Evolutionary conservation across 1,284 basidiomycete species (phyloP), one percentile per base, ranked within the genome.

Genomic region (Malassezia furfur): DNA sequence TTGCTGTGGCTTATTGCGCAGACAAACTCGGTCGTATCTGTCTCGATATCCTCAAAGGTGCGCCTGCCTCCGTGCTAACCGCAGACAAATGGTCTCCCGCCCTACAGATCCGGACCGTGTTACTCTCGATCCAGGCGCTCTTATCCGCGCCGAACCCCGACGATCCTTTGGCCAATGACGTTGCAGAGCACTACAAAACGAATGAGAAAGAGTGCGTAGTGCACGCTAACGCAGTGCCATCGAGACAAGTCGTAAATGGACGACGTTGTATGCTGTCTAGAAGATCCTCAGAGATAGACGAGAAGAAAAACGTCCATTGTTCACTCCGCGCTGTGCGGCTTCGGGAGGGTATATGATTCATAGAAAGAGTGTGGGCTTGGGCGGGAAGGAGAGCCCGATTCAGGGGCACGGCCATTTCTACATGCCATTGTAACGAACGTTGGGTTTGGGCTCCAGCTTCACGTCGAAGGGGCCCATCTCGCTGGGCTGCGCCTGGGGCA

Each of bases 61-160:
- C 37, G 61, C 35, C 0, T 2, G 3, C 12, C 15, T 35, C 11
- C 19, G 28, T n/a, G 12, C 32, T 34, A 22, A 30, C 31, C 22
- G 8, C 50, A 90, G 93, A 98, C 78, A 96, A 96, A 80, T 99
- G 93, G 93, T 96, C 91, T 5, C 93, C 93, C 10, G 93, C 93
- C 0, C 81, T 98, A 21, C 94, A 96, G 77, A 96, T 98, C 77
- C 86, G 93, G 63, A 98, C 93, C 0, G 93, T 99, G 52, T 80
- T 99, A 35, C 82, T 99, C 49, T 96, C 93, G 28, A 83, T 99
- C 69, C 94, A 98, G 77, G 94, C 93, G 9, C 80, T 98, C 21
- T 81, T 98, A 31, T 90, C 87, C 63, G 86, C 93, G 5, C 93
- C 93, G 5, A 98, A 98, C 78, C 93, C 93, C 5, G 93, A 99